A percentile compares a stretch with the other conserved stretches of the same genome.
phyloP scores from a whole-genome alignment of 805 yeast genomes.

The Sugiyamaella smithiae region DNA sequence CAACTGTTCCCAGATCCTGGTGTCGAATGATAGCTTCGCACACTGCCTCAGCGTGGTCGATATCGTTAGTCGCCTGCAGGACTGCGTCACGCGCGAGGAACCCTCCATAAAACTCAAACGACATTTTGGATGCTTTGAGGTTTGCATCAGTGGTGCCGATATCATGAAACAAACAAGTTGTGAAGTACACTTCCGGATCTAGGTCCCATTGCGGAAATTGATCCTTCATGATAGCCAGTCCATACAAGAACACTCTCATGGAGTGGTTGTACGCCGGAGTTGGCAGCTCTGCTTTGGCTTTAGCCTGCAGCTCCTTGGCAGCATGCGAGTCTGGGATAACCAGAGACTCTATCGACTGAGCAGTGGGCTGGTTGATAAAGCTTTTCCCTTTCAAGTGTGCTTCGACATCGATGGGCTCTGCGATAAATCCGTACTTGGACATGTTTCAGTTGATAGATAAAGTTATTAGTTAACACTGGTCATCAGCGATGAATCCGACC shows the following conservation, averaged over 20 bases:
- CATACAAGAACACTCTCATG: constrained; percentile 19
- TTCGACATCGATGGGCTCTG: constrained; percentile 15
- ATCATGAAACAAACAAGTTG: constrained; percentile 25
- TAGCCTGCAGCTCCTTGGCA: constrained; percentile 13
- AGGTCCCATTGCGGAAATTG: constrained; percentile 24
- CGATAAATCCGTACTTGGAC: constrained; percentile 16
- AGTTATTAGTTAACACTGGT: too few species aligned
- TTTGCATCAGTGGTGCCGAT: constrained; percentile 25
- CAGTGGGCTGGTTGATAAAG: constrained; percentile 8
- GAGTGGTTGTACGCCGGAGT: constrained; percentile 20
- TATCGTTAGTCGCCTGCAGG: constrained; percentile 11
- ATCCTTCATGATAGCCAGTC: constrained; percentile 19
- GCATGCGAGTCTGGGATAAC: constrained; percentile 5
- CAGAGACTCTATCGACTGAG: constrained; percentile 2
- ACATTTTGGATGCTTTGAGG: constrained; percentile 21
- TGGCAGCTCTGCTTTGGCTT: constrained; percentile 16
- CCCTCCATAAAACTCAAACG: constrained; percentile 28
- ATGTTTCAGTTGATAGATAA: constrained; percentile 1
- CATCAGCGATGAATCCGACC: too few species aligned
- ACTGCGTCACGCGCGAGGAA: constrained; percentile 22
- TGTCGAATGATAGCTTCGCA: constrained; percentile 26
- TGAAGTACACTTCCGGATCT: constrained; percentile 21
- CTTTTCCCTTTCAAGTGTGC: constrained; percentile 4
- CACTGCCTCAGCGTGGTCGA: constrained; percentile 26
- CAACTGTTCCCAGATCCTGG: constrained; percentile 24